phyloP scores from a whole-genome alignment of 345 rosid genomes.

The Psidium guajava region DNA sequence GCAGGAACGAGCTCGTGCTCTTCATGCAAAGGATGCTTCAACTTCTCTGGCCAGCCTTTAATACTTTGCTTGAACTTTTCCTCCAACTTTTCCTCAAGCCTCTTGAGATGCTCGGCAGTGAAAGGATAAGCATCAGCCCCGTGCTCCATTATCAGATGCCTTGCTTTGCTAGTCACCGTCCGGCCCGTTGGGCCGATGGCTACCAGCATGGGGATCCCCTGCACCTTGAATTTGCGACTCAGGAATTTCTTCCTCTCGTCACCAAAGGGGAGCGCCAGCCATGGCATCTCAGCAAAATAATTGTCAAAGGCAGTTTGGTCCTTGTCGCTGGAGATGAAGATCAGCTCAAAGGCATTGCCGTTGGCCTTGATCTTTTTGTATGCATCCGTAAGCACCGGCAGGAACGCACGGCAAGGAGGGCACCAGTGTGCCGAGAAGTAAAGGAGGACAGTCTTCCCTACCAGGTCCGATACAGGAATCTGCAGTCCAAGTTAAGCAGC shows the following conservation, averaged over 20 bases:
- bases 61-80: constrained; percentile 33
- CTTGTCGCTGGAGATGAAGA: constrained; percentile 31
- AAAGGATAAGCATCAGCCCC: constrained; percentile 40
- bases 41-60: constrained; percentile 64
- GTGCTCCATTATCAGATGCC: constrained; percentile 4
- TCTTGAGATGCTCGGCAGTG: constrained; percentile 11
- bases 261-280: constrained; percentile 32
- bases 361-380: constrained; percentile 20
- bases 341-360: constrained; percentile 20
- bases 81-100: constrained; percentile 10
- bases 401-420: constrained; percentile 31
- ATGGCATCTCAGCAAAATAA: constrained; percentile 26
- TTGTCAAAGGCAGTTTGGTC: constrained; percentile 21
- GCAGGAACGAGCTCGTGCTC: constrained; percentile 50
- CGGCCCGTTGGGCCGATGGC: constrained; percentile 27
- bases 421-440: constrained; percentile 42
- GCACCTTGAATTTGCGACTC: constrained; percentile 21
- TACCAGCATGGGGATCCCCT: constrained; percentile 20
- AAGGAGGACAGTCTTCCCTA: constrained; percentile 30
- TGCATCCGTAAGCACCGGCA: constrained; percentile 20
- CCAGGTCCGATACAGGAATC: constrained; percentile 24
- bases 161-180: constrained; percentile 18
- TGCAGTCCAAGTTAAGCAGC: neutral
- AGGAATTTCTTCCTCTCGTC: constrained; percentile 19
- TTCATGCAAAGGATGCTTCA: constrained; percentile 49